Conservation (phyloP, 805 yeast genomes). For the Wickerhamiella galacta region DNA sequence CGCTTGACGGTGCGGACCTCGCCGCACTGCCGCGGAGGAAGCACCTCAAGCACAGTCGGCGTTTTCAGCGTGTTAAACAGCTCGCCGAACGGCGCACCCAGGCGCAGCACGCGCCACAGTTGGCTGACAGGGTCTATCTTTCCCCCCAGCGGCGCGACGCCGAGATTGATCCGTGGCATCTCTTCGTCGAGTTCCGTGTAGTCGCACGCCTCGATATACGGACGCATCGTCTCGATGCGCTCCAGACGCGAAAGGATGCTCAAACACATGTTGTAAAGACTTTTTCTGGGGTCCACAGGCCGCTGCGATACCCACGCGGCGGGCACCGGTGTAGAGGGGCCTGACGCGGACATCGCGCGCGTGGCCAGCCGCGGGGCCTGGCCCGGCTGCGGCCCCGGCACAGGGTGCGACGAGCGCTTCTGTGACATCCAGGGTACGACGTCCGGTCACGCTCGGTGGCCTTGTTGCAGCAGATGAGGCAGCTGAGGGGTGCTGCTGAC, state of each 20-base stretch:
- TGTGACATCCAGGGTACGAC: no score
- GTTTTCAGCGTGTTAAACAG: conserved; percentile 58
- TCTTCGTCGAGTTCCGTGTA: conserved; percentile 15
- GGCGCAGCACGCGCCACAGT: conserved; percentile 72
- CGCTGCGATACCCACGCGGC: conserved; percentile 12
- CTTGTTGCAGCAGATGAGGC: no score
- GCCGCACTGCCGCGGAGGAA: conserved; percentile 53
- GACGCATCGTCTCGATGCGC: conserved; percentile 47
- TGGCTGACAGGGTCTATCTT: conserved; percentile 83
- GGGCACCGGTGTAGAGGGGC: conserved; percentile 12
- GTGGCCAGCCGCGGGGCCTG: conserved; percentile 9
- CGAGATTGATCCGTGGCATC: conserved; percentile 29
- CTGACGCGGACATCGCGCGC: conserved; percentile 1
- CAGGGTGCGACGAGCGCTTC: conserved; percentile 1
- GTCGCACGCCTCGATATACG: conserved; percentile 43
- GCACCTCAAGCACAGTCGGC: conserved; percentile 29
- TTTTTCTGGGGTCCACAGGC: conserved; percentile 33
- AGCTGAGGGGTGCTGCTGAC: no score
- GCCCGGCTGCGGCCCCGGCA: conserved; percentile 8
- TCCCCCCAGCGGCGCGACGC: conserved; percentile 41
- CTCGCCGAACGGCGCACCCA: conserved; percentile 82
- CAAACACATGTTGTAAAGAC: conserved; percentile 51
- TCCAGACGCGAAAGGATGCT: conserved; percentile 39
- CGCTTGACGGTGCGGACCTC: conserved; percentile 75
- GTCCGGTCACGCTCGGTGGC: no score